Base-by-base conservation (phyloP, 371 early-diverging fungal genomes). In the Chytridium lagenaria region DNA sequence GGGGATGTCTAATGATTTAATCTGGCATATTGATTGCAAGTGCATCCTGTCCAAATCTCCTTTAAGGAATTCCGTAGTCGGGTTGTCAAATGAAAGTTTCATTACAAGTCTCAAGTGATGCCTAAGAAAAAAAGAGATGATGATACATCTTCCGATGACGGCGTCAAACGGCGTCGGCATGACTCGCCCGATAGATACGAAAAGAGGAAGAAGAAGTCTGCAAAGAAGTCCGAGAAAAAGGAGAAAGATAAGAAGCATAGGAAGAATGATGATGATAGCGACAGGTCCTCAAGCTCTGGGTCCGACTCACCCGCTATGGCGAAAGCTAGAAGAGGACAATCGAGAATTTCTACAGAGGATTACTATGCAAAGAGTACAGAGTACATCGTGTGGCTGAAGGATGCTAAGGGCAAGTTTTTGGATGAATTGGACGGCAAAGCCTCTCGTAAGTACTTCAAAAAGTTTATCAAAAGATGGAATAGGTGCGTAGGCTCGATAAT, bases 351-450 rank as follows among this genome's bases (percentile, higher is more conserved):
- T 10, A 44, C 16, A 3, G 49, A 37, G 34, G 70, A 75, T 64
- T 75, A 65, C 38, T 75, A 70, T 44, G 1, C n/a, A 0, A 50
- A 59, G 15, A 55, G 57, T 37, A 30, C 67, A 7, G 75, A 75
- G 49, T 75, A 67, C 67, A 70, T 75, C 28, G 75, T 92, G 19
- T 95, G 96, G 96, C 82, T 95, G 38, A 85, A 82, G 36, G 90
- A 92, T 70, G 74, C 87, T 39, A 92, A 92, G 77, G 84, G 86
- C 64, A 82, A 85, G 71, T 93, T 89, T 75, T 90, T 94, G 80
- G 89, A 89, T 68, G 93, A 94, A 50, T 72, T 95, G 67, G 77
- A 79, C 5, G 84, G 91, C 0, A 87, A 88, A 39, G 90, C 92
- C 28, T 80, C 92, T 0, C 86, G 90, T 10, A 74, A 82, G 59